These are phyloP conservation scores for Scedosporium apiospermum DNA, from an alignment of 2,329 filamentous ascomycete genomes.

Conservation along the genomic window DNA sequence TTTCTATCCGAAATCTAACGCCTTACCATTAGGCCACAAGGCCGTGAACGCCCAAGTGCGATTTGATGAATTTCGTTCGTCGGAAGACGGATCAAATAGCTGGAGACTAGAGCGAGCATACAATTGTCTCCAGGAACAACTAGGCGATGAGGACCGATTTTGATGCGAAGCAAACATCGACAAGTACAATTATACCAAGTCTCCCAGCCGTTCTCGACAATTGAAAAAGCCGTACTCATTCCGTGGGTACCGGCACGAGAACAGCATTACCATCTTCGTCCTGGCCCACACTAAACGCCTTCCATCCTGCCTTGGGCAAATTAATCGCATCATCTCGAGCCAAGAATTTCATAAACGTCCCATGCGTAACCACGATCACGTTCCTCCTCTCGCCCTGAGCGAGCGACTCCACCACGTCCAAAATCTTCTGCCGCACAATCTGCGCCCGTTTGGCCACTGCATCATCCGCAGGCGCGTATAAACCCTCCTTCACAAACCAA, in stretches of 20 bases:
- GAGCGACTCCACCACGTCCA: conserved; percentile 4
- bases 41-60: too few species aligned
- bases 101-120: too few species aligned
- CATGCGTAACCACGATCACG: conserved; percentile 20
- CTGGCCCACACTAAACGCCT: conserved; percentile 13
- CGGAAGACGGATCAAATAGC: too few species aligned
- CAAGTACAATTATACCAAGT: too few species aligned
- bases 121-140: too few species aligned
- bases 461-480: conserved; percentile 7
- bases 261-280: conserved; percentile 3
- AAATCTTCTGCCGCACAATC: conserved; percentile 11
- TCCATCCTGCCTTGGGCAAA: conserved; percentile 22
- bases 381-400: conserved; percentile 8
- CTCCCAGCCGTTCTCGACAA: too few species aligned
- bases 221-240: too few species aligned
- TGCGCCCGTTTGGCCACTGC: conserved; percentile 11
- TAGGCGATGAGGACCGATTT: too few species aligned
- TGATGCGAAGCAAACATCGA: too few species aligned
- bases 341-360: conserved; percentile 21
- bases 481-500: conserved; percentile 15
- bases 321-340: conserved; percentile 16
- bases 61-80: too few species aligned
- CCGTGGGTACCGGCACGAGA: not conserved
- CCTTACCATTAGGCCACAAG: too few species aligned
- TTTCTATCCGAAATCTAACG: too few species aligned